Evolutionary conservation across 192 early-diverging fungal species (phyloP), one percentile per base, ranked within the genome.

Genomic region (Backusella circina): DNA sequence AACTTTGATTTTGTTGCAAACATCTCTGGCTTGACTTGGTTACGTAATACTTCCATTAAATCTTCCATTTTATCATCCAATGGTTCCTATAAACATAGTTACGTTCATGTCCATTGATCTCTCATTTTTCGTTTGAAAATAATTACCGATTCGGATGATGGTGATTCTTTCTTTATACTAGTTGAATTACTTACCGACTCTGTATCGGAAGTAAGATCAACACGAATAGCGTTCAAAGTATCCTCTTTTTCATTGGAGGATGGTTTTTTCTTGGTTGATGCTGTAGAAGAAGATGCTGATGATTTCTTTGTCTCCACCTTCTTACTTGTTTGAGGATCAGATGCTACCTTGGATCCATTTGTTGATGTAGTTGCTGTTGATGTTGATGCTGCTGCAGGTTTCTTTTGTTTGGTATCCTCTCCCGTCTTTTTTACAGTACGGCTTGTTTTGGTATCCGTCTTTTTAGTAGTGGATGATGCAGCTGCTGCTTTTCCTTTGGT

Each of bases 1-100:
- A 88, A 88, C 47, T 77, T 81, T 0, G 85, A 70, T 39, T 88
- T 88, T 31, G 80, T 73, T 21, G 80, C 85, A 84, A 86, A 88
- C 1, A 75, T 79, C 69, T 88, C 87, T 83, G 80, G 75, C 33
- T 36, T 51, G 21, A 76, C 80, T 12, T 83, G 74, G 1, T 69
- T 70, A 21, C 72, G 75, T 5, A 86, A 73, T 4, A 39, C 64
- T 7, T 81, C 47, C 33, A 81, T 77, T 0, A 79, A 50, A 26
- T 33, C 50, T 33, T 80, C 47, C 0, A 86, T 75, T 35, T 82
- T 75, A 5, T 77, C 71, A 74, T 78, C 74, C 23, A 86, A 23
- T 18, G 85, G 81, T 10, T 75, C 13, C 73, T 74, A 66, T 2
- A n/a, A n/a, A n/a, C n/a, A n/a, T n/a, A n/a, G n/a, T n/a, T n/a